Evolutionary conservation across 176 grass and related monocot species (phyloP), one percentile per base, ranked within the genome.

Genomic region (Oryza glumipatula): DNA sequence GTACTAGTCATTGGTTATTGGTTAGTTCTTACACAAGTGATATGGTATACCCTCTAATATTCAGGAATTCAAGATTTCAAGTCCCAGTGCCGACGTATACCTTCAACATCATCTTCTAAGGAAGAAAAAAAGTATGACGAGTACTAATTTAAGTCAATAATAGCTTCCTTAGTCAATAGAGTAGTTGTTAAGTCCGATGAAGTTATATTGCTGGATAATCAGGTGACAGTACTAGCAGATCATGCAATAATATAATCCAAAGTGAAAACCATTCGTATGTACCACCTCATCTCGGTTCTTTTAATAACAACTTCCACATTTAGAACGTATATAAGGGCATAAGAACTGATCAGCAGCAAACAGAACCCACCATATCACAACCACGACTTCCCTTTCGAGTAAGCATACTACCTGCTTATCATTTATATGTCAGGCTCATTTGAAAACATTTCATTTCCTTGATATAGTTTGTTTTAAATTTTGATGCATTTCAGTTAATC

Each of bases 241-340:
- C n/a, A 41, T 16, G 17, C 2, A 19, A 73, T 7, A 73, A 73
- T 46, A 73, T 73, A 22, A 21, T 71, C 39, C 67, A 79, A 78
- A 8, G 39, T 13, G 76, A 58, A 72, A 48, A 63, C 39, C 67
- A 86, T 39, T 24, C 43, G 45, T 23, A 36, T 64, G 75, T 36
- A 36, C 16, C 10, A 86, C 68, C 51, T 4, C 52, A 70, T 19
- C 67, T 72, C 19, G 44, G 22, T 86, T 61, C 17, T 46, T 79
- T 64, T 54, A 71, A 39, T 69, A 63, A 17, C 23, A 47, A 33
- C 54, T 51, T 79, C 76, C 46, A 47, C 43, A 79, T 72, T 78
- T 64, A 72, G 52, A 64, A 72, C 75, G 24, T 79, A 86, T 79
- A 79, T 72, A 86, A 72, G 76, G 76, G 76, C 26, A 48, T 79